phyloP scores from a whole-genome alignment of 108 stramenopile genomes.

The Schizochytrium sp. region DNA sequence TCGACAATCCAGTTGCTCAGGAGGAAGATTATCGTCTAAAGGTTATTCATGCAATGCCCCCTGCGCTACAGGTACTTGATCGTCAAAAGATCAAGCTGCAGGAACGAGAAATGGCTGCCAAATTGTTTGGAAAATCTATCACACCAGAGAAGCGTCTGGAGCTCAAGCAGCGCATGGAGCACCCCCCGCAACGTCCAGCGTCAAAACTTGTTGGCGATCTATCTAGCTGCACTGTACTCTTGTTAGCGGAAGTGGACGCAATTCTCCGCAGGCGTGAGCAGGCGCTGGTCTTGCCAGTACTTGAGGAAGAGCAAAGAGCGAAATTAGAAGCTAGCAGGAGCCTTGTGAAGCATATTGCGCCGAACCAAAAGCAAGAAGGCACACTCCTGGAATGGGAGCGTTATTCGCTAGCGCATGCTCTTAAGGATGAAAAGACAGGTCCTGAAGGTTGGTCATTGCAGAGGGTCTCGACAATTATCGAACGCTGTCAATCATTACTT shows the following conservation, averaged over 20 bases:
- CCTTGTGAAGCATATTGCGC: no score
- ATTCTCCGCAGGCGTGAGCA: constrained; percentile 3
- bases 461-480: no score
- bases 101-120: constrained; percentile 7
- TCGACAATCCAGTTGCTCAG: constrained; percentile 32
- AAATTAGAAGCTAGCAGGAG: not conserved
- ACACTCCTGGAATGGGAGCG: no score
- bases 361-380: no score
- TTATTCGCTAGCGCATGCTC: no score
- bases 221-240: not conserved
- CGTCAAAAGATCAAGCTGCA: constrained; percentile 12
- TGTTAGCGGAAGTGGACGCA: constrained; percentile 33
- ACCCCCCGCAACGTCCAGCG: not conserved
- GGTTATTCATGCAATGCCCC: constrained; percentile 55
- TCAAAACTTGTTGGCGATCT: constrained; percentile 46
- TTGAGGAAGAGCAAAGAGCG: not conserved
- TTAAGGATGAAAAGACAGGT: no score
- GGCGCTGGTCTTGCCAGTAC: not conserved
- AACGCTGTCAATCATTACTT: no score
- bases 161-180: not conserved
- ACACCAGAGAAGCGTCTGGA: not conserved
- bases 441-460: no score
- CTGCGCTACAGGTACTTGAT: constrained; percentile 43
- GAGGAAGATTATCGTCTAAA: constrained; percentile 49
- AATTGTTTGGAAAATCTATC: not conserved